Evolutionary conservation across 352 stramenopile genomes (phyloP).

Genomic region (Globisporangium camurandrum): DNA sequence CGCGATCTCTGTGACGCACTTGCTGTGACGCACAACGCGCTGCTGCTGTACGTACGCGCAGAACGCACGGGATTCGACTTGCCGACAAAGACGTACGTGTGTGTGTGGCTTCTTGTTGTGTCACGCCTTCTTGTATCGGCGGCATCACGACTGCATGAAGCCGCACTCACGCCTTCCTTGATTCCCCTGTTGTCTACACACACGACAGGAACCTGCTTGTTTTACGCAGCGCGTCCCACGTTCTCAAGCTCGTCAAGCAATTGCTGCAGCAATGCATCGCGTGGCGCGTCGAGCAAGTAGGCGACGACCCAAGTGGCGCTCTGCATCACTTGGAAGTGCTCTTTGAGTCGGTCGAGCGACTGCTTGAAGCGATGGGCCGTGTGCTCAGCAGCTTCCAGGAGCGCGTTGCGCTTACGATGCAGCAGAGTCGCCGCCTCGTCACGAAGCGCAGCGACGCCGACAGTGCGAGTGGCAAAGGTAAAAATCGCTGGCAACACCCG

Average conservation of each 20-base stretch:
- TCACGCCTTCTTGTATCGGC: too few species aligned
- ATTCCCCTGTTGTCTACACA: too few species aligned
- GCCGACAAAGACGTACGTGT: conserved; percentile 30
- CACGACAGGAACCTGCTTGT: conserved; percentile 38
- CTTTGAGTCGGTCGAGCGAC: conserved; percentile 23
- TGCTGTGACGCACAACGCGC: conserved; percentile 25
- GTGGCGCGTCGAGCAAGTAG: conserved; percentile 35
- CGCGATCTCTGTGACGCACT: conserved; percentile 30
- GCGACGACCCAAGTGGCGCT: conserved; percentile 20
- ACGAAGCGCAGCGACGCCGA: conserved; percentile 6
- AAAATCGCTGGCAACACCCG: conserved; percentile 34
- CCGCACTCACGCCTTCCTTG: too few species aligned
- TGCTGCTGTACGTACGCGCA: conserved; percentile 40
- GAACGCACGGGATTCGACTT: conserved; percentile 47
- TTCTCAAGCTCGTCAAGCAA: conserved; percentile 21
- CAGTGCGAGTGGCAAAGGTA: not conserved
- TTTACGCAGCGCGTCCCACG: conserved; percentile 29
- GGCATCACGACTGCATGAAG: too few species aligned
- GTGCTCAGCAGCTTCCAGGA: conserved; percentile 52
- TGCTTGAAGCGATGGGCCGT: conserved; percentile 28
- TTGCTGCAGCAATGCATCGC: conserved; percentile 34
- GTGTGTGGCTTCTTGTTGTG: not conserved
- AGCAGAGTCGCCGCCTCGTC: conserved; percentile 17
- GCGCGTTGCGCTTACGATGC: conserved; percentile 60
- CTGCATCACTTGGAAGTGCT: conserved; percentile 39